Percentiles rank a stretch among this genome's conserved stretches.
Evolutionary conservation across 139 green algal species (phyloP).

Genomic region (Tetratostichococcus sp.): DNA sequence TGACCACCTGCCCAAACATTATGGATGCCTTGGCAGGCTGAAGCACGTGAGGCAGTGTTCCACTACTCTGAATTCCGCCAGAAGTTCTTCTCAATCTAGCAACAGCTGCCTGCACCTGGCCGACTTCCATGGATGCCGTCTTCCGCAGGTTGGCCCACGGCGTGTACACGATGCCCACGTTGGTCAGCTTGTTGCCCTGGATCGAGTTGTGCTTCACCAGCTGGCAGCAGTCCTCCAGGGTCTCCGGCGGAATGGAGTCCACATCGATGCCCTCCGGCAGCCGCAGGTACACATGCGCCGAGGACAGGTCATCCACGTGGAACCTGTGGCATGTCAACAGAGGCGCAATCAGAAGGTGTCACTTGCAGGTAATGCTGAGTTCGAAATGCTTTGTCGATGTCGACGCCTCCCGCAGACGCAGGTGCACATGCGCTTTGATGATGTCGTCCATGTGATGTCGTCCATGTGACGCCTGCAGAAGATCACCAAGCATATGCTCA

Average conservation of each 20-base stretch:
- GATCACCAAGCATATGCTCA: too few species aligned
- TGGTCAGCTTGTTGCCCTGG: constrained; percentile 55
- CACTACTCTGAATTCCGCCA: too few species aligned
- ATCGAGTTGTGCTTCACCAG: constrained; percentile 98
- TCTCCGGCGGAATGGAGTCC: constrained; percentile 74
- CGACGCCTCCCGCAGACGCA: too few species aligned
- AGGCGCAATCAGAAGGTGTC: not conserved
- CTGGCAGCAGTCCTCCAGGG: constrained; percentile 84
- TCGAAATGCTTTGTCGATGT: too few species aligned
- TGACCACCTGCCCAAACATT: too few species aligned
- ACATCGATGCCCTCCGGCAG: constrained; percentile 60
- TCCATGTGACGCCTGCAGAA: too few species aligned
- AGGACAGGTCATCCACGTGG: constrained; percentile 93
- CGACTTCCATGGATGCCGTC: constrained; percentile 62
- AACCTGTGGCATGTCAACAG: constrained; percentile 64
- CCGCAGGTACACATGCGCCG: constrained; percentile 94
- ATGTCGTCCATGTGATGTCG: too few species aligned
- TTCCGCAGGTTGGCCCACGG: constrained; percentile 92
- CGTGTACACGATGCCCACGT: constrained; percentile 70
- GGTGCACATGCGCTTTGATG: too few species aligned
- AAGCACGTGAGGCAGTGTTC: too few species aligned
- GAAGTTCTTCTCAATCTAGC: too few species aligned
- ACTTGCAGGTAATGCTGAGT: not conserved
- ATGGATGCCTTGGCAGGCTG: too few species aligned
- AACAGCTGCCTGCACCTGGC: constrained; percentile 43